Base-by-base conservation (phyloP, 352 stramenopile genomes). In the Globisporangium uncinulatum region DNA sequence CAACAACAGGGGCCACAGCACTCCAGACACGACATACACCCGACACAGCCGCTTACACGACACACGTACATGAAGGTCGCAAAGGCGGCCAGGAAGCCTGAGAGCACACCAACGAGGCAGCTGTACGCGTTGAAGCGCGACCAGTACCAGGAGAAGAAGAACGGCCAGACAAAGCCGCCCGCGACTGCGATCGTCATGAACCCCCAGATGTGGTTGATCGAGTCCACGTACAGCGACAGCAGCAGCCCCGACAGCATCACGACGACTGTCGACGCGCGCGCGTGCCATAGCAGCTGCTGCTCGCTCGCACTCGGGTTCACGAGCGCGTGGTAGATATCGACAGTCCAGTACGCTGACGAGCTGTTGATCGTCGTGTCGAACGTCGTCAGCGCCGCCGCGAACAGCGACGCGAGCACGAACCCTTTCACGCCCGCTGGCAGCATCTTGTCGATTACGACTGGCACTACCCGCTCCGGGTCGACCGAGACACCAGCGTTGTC, bases 101-200 rank as follows among this genome's bases (percentile, higher is more conserved):
- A 72, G 17, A 72, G 43, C 29, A 89, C 67, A 14, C 82, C 81
- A 19, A 65, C 59, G 4, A 89, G 61, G 60, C 73, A 89, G 39
- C 81, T 83, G 21, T 65, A 68, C 6, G 76, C 81, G 54, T 89
- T 92, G 63, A 92, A 89, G 29, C 75, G 77, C 11, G 75, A 69
- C 82, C 82, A 92, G 47, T 92, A 92, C 82, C 82, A 92, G 21
- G 77, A 81, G 50, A 92, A 80, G 61, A 92, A 92, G 57, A 81
- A 89, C 11, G 79, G 79, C 73, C 74, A 88, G 20, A 88, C 73
- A 49, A 87, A 75, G 2, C 75, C 79, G 39, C 79, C 82, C 3
- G 70, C 76, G 61, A 92, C 72, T 0, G 77, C 79, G 54, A 92
- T 87, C 13, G 79, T 87, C 67, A 89, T 86, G 56, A 92, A 89